Evolutionary conservation across 495 filamentous ascomycete genomes (phyloP), one percentile per base, ranked within the genome.

Genomic region (Jackrogersella multiformis): DNA sequence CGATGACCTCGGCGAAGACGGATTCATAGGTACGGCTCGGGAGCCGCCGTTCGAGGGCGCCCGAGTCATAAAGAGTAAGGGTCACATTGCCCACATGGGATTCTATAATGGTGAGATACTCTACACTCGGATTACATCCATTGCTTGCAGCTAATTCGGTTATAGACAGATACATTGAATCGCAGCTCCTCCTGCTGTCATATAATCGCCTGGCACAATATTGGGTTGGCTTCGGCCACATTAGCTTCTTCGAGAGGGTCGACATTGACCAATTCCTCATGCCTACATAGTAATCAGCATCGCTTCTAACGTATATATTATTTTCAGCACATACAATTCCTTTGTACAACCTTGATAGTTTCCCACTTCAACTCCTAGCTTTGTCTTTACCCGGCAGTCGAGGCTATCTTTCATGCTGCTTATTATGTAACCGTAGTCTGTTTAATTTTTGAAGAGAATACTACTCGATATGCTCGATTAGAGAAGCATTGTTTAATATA

Each of bases 101-200:
- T 97, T 94, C 71, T 65, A 77, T 15, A 80, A 90, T 64, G 87
- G 92, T 94, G 73, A 80, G 87, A 80, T 15, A 38, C 12, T 9
- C 18, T 24, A n/a, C 12, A 42, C 5, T 24, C 4, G 9, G 0
- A 39, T 21, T 15, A 20, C n/a, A 7, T 16, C 6, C 26, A 21
- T 51, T 20, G 9, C 20, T 36, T 10, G 56, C 18, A 7, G 28
- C 61, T 69, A 56, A 64, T 34, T 15, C 28, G 2, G 21, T 38
- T 71, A 28, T 53, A 92, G 93, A 93, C 62, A 78, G 84, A 51
- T 96, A 87, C 66, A 90, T 92, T 16, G 72, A 86, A 1, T 88
- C 88, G 2, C 86, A 95, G 68, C 80, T 98, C 42, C 88, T 97
- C 53, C 81, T 97, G 39, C 84, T 95, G 32, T 91, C 89, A n/a